These are phyloP conservation scores for Pyrenula aspistea DNA, from an alignment of 495 filamentous ascomycete species.

Conservation along the genomic window DNA sequence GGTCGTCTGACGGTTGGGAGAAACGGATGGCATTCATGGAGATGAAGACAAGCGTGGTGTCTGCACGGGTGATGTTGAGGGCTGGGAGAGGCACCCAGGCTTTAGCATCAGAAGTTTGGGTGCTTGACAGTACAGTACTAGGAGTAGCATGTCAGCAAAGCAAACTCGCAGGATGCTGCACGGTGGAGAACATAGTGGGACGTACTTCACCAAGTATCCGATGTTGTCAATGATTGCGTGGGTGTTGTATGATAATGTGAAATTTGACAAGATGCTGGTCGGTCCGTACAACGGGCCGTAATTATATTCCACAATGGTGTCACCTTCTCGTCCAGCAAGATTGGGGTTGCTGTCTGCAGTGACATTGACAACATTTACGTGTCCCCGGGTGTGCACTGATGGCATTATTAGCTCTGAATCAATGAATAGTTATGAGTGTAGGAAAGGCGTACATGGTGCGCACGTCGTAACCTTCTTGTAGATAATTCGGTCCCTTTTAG, in stretches of 20 bases:
- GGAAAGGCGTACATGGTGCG: constrained; percentile 6
- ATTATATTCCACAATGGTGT: not conserved
- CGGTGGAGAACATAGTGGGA: not conserved
- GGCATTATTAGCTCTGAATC: not conserved
- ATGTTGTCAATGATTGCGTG: not conserved
- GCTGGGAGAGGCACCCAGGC: constrained; percentile 9
- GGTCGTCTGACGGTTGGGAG: constrained; percentile 10
- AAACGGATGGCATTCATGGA: constrained; percentile 11
- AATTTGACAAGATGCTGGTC: constrained; percentile 4
- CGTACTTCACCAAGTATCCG: constrained; percentile 13
- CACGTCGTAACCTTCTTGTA: constrained; percentile 20
- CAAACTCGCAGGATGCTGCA: not conserved
- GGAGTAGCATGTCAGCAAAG: not conserved
- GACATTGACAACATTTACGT: not conserved
- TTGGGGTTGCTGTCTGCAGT: not conserved
- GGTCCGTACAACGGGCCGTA: constrained; percentile 2
- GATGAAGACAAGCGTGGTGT: constrained; percentile 16
- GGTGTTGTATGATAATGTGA: constrained; percentile 11
- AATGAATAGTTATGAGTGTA: constrained; percentile 1
- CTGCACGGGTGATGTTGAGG: constrained; percentile 17
- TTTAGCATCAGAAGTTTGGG: not conserved
- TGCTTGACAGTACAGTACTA: not conserved
- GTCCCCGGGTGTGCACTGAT: not conserved
- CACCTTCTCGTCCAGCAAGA: constrained; percentile 1
- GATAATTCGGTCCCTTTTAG: constrained; percentile 9